Evolutionary conservation across 306 rosid species (phyloP), one percentile per base, ranked within the genome.

Genomic region (Acmispon strigosus): DNA sequence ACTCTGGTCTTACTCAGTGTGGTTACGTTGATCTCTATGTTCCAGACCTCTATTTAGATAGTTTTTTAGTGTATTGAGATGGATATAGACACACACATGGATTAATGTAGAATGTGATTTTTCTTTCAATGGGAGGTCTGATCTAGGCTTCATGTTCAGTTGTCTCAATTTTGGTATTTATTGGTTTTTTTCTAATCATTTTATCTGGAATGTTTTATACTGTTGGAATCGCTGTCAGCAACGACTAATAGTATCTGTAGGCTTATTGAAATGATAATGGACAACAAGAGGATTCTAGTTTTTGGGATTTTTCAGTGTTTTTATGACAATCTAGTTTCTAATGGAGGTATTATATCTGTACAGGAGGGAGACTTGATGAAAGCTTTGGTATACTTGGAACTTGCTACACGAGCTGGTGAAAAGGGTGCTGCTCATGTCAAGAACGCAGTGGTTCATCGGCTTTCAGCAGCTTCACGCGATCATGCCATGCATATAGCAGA

Each of bases 351-450:
- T 10, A 66, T 58, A 51, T 78, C 55, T 67, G 15, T 62, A 63
- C 90, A 93, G 98, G 96, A 84, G 70, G 85, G 96, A 45, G 84
- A 93, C 45, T 81, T 76, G 96, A 76, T 90, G 82, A 84, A 81
- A 80, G 98, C 98, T 58, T 78, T 90, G 47, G 93, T 93, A 19
- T 93, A 90, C 86, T 81, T 93, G 82, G 96, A 93, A 74, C 96
- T 93, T 43, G 98, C 96, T 12, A 79, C 77, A 43, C 96, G 88
- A 14, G 85, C 86, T 39, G 96, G 96, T 13, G 96, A 88, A 81
- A 82, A 82, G 36, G 93, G 90, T 17, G 96, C 96, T 6, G 71
- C 66, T 70, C 88, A 72, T 74, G 83, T 90, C 71, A 93, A 87
- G 89, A 74, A 79, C 64, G 96, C 70, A 48, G 82, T 86, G 64